A percentile compares a stretch with the other conserved stretches of the same genome.
Conservation (phyloP, 306 rosid species). For the Neltuma alba region DNA sequence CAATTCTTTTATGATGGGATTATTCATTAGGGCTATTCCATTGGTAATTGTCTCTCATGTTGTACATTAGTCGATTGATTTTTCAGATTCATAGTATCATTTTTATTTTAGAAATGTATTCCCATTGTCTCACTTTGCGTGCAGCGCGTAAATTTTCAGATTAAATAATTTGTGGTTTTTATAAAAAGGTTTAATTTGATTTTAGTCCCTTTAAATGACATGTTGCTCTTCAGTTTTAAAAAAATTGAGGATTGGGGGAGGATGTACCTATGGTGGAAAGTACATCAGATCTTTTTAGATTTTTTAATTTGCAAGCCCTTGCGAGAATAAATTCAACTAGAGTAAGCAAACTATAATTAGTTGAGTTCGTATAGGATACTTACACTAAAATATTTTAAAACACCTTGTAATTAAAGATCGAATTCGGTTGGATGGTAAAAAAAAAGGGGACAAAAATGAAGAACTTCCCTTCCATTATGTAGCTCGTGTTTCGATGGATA, state of each 20-base stretch:
- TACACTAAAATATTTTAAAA: neutral
- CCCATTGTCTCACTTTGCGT: neutral
- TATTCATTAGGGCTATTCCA: constrained; percentile 16
- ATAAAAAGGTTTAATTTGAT: neutral
- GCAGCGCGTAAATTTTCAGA: neutral
- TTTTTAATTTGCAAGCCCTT: neutral
- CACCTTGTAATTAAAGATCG: neutral
- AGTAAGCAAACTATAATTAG: neutral
- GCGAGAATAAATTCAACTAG: neutral
- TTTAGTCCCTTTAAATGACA: neutral
- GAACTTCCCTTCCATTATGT: neutral
- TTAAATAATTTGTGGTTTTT: neutral
- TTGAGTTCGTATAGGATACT: neutral
- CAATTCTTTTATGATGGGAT: constrained; percentile 22
- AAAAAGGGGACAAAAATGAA: neutral
- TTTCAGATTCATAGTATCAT: constrained; percentile 21
- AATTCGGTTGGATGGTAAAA: neutral
- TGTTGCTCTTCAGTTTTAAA: no score
- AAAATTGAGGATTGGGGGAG: neutral
- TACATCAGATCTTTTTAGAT: no score
- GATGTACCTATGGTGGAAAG: neutral
- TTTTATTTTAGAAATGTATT: neutral
- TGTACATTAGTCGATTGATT: constrained; percentile 30
- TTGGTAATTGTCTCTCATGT: constrained; percentile 17
- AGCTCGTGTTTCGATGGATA: no score